Base-by-base conservation (phyloP, 2,329 filamentous ascomycete genomes). In the Chaetomium globosum region DNA sequence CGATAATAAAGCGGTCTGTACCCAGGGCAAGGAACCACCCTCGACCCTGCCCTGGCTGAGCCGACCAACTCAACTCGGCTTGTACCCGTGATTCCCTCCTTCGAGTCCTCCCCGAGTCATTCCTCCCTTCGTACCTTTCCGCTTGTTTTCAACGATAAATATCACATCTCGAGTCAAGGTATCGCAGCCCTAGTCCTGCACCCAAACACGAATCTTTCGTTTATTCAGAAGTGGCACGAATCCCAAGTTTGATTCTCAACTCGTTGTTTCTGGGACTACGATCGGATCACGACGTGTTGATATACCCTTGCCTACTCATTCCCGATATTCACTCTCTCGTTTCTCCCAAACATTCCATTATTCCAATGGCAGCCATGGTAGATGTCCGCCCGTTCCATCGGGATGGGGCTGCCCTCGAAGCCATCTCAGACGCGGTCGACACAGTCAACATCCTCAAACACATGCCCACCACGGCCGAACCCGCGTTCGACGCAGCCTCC, bases 351-450 rank as follows among this genome's bases (percentile, higher is more conserved):
- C 1, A 43, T 16, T 16, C 39, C 5, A 51, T 16, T 30, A 51
- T 16, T 30, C 9, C 46, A 59, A 77, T 76, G 74, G 71, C 74
- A 9, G 66, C 73, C n/a, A 74, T 74, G 28, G 71, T 69, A 10
- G 66, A 69, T 30, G 67, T 70, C 68, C 65, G 60, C 65, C 59
- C 67, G 65, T 43, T 53, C 8, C 36, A 56, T 10, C 61, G 63
- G 56, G 62, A 63, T 16, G 75, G 75, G 46, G 69, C 69, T 1
- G 72, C 70, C 28, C 70, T 78, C 36, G 76, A 78, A 64, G 71
- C 68, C 53, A 74, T 75, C 53, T 77, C 76, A 1, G 76, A 77
- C 65, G 74, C 72, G 63, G 71, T 78, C 48, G 75, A 77, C 65
- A 68, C 67, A 21, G 72, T 77, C 68, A 78, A 78, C 63, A 69